Percentiles rank a stretch among this genome's conserved stretches.
Evolutionary conservation across 257 asterid genomes (phyloP).

Genomic region (Linderniella brevidens): DNA sequence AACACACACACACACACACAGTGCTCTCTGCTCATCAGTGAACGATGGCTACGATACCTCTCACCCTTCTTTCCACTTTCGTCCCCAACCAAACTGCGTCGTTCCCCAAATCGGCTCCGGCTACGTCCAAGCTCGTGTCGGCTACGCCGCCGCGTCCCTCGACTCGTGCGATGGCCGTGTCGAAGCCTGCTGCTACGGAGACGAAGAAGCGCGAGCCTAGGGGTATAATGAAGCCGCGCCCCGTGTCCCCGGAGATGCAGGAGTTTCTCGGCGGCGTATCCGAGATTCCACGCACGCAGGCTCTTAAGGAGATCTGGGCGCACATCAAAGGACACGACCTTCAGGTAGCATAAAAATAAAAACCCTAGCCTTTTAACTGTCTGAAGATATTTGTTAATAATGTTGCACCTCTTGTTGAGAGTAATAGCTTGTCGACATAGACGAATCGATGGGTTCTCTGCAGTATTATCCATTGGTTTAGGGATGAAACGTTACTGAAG

Average conservation of each 20-base stretch:
- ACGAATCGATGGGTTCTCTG: no score
- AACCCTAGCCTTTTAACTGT: no score
- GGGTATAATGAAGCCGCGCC: conserved; percentile 76
- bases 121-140: conserved; percentile 12
- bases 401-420: no score
- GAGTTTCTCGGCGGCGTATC: conserved; percentile 64
- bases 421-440: no score
- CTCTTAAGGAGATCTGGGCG: conserved; percentile 69
- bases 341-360: conserved; percentile 30
- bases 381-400: no score
- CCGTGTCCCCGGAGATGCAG: conserved; percentile 75
- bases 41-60: no score
- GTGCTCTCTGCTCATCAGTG: no score
- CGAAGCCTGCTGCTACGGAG: conserved; percentile 52
- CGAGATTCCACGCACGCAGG: conserved; percentile 80
- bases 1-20: no score
- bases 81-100: no score
- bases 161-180: conserved; percentile 21
- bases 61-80: no score
- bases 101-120: conserved; percentile 4
- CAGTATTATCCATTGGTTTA: no score
- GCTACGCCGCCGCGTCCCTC: conserved; percentile 15
- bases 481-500: no score
- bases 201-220: conserved; percentile 63
- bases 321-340: conserved; percentile 54